Evolutionary conservation across 495 filamentous ascomycete species (phyloP).

Genomic region (Podospora bellae-mahoneyi): DNA sequence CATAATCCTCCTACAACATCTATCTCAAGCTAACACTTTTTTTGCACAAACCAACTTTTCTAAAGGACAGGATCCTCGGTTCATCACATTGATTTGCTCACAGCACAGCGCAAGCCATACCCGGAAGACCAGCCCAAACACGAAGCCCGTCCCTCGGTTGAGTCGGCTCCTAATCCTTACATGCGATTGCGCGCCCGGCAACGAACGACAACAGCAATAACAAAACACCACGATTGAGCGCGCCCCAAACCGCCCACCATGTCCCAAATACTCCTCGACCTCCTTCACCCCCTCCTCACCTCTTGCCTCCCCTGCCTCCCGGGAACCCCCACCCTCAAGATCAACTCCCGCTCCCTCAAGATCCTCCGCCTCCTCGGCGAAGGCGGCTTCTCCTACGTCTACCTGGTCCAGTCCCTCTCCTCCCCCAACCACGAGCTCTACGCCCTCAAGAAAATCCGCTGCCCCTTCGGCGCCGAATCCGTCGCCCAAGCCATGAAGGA

Average conservation of each 20-base stretch:
- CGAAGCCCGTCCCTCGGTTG: not conserved
- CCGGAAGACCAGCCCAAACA: not conserved
- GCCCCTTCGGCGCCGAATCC: constrained; percentile 92
- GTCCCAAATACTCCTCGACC: constrained; percentile 82
- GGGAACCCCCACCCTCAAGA: constrained; percentile 85
- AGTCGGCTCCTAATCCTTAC: too few species aligned
- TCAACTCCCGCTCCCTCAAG: constrained; percentile 94
- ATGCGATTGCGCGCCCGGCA: too few species aligned
- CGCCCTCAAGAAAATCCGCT: constrained; percentile 97
- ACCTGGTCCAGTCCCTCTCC: constrained; percentile 89
- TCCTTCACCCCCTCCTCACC: constrained; percentile 76
- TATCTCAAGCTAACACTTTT: not conserved
- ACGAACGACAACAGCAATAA: not conserved
- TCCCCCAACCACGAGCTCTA: constrained; percentile 68
- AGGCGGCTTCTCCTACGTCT: constrained; percentile 98
- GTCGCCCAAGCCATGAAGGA: constrained; percentile 92
- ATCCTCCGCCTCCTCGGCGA: constrained; percentile 89
- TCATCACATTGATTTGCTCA: not conserved
- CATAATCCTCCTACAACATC: not conserved
- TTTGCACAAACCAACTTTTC: not conserved
- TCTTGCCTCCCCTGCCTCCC: constrained; percentile 96
- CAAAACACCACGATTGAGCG: not conserved
- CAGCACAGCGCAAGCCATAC: not conserved
- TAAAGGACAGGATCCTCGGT: not conserved
- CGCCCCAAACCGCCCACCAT: constrained; percentile 41